A percentile compares a stretch with the other conserved stretches of the same genome.
Evolutionary conservation across 306 rosid species (phyloP).

Genomic region (Cucumis sativus): DNA sequence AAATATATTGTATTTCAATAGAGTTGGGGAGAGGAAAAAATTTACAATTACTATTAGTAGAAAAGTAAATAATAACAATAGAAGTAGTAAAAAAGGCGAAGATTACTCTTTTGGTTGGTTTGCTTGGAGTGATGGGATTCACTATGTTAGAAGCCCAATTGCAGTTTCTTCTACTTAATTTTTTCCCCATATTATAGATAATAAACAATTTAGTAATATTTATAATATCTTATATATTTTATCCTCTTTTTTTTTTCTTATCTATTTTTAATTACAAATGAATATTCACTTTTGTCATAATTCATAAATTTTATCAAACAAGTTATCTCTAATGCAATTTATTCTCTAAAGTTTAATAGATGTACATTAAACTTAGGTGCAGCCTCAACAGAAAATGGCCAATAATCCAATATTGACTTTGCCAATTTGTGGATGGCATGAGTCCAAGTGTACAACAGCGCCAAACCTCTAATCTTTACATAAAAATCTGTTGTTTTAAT

Average conservation of each 20-base stretch:
- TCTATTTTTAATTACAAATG: no score
- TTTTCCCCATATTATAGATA: neutral
- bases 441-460: neutral
- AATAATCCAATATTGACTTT: neutral
- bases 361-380: no score
- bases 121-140: slow-evolving; percentile 36
- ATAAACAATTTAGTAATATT: neutral
- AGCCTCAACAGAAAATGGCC: neutral
- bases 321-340: no score
- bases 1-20: slow-evolving; percentile 31
- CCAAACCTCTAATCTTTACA: neutral
- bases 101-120: slow-evolving; percentile 60
- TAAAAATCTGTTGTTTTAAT: neutral
- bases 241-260: neutral
- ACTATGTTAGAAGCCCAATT: slow-evolving; percentile 56
- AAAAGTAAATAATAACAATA: neutral
- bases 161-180: slow-evolving; percentile 36
- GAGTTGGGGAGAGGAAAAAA: slow-evolving; percentile 42
- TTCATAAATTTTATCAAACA: no score
- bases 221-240: no score
- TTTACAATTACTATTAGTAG: slow-evolving; percentile 46
- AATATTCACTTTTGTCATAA: no score
- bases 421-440: neutral
- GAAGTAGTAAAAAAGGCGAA: neutral
- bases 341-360: no score